Evolutionary conservation across 148 eudicot genomes (phyloP).

Genomic region (Cornus suecica): DNA sequence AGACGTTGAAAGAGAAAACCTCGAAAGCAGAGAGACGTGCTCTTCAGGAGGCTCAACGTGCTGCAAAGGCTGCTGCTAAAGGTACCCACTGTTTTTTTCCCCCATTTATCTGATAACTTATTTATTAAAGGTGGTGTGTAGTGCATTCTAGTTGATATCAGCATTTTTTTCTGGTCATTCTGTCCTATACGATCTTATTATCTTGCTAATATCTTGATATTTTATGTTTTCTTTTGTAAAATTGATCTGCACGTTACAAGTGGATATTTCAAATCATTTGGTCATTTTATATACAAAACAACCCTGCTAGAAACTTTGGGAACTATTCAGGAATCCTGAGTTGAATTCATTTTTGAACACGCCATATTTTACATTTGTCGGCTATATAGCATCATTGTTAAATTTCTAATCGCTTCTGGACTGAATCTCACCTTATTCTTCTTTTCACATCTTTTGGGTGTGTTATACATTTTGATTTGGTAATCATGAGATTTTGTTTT

Average conservation of each 20-base stretch:
- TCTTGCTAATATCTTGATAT: background rate
- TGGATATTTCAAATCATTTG: constrained; percentile 4
- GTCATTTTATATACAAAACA: constrained; percentile 3
- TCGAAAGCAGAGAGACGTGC: constrained; percentile 98
- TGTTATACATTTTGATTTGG: no score
- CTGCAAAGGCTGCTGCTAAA: constrained; percentile 93
- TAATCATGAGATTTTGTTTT: no score
- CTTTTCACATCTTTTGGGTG: no score
- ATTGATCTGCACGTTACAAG: background rate
- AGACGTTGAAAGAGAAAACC: constrained; percentile 70
- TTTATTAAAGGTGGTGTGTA: background rate
- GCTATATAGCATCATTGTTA: background rate
- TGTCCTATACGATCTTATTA: no score
- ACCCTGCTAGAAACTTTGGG: background rate
- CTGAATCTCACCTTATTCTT: background rate
- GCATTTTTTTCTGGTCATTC: background rate
- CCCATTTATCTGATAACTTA: background rate
- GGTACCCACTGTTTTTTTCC: constrained; percentile 28
- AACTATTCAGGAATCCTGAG: background rate
- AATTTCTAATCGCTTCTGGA: no score
- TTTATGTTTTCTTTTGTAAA: background rate
- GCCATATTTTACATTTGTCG: background rate
- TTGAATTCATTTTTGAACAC: background rate
- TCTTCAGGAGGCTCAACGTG: constrained; percentile 89
- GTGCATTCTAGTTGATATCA: background rate